Conservation (phyloP, 1,139 yeast species). For the Saccharomyces hybrid region DNA sequence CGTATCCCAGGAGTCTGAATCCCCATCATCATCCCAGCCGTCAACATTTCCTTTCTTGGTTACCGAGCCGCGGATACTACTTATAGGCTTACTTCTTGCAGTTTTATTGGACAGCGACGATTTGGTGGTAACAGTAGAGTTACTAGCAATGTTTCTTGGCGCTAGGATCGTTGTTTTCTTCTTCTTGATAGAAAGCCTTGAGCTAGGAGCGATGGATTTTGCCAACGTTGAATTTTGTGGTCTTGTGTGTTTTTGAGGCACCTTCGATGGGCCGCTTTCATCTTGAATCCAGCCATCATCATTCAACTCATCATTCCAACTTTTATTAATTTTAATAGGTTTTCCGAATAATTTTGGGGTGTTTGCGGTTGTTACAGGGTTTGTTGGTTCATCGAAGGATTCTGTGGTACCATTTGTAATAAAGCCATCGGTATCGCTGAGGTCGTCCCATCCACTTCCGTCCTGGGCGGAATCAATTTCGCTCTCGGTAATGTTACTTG, state of each 20-base stretch:
- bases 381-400: neutral
- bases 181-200: neutral
- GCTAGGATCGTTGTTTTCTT: neutral
- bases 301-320: slow-evolving; percentile 18
- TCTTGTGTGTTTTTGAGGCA: neutral
- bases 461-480: slow-evolving; percentile 2
- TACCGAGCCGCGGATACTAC: neutral
- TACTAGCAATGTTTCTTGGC: neutral
- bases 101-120: neutral
- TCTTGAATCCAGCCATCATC: neutral
- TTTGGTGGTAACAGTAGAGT: neutral
- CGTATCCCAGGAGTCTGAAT: neutral
- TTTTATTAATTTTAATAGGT: slow-evolving; percentile 14
- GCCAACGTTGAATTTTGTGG: neutral
- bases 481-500: slow-evolving; percentile 3
- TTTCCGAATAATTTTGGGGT: slow-evolving; percentile 2
- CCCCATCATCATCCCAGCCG: neutral
- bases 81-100: neutral
- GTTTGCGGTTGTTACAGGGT: neutral
- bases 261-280: neutral
- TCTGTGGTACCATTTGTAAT: neutral
- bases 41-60: neutral
- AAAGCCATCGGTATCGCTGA: neutral
- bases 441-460: neutral
- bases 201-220: neutral